These are phyloP conservation scores for Paramyrothecium sp. DNA, from an alignment of 2,329 filamentous ascomycete genomes.

Conservation along the genomic window DNA sequence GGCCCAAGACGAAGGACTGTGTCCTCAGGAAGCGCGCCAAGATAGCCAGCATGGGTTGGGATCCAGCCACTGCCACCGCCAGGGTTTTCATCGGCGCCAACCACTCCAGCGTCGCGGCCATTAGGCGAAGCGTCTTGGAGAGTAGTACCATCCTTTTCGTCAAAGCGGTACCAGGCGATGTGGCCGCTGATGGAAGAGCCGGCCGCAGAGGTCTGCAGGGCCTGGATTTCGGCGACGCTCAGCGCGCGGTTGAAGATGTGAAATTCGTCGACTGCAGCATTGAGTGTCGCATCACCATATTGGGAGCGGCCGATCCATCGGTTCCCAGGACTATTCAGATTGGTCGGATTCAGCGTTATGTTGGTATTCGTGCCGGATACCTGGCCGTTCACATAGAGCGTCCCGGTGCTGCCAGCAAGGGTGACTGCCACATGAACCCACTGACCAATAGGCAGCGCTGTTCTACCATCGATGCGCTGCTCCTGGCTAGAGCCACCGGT, in stretches of 20 bases:
- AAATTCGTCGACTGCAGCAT: constrained; percentile 17
- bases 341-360: constrained; percentile 12
- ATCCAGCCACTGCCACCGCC: constrained; percentile 19
- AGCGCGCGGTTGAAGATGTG: constrained; percentile 17
- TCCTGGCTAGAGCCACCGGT: constrained; percentile 12
- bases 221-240: constrained; percentile 10
- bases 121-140: constrained; percentile 15
- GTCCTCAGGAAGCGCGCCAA: constrained; percentile 29
- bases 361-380: constrained; percentile 11
- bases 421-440: constrained; percentile 17
- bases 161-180: constrained; percentile 18
- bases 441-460: constrained; percentile 6
- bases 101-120: constrained; percentile 11
- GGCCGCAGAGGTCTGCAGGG: constrained; percentile 11
- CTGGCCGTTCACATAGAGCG: constrained; percentile 13
- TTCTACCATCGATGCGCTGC: constrained; percentile 13
- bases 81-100: constrained; percentile 2
- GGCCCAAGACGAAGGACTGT: constrained; percentile 28
- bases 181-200: constrained; percentile 15
- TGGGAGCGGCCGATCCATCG: constrained; percentile 19
- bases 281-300: constrained; percentile 8
- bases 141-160: constrained; percentile 12
- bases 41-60: constrained; percentile 26
- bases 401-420: constrained; percentile 8
- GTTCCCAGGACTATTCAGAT: constrained; percentile 15